phyloP scores from a whole-genome alignment of 768 basidiomycete genomes.

The Clitopilus hobsonii region DNA sequence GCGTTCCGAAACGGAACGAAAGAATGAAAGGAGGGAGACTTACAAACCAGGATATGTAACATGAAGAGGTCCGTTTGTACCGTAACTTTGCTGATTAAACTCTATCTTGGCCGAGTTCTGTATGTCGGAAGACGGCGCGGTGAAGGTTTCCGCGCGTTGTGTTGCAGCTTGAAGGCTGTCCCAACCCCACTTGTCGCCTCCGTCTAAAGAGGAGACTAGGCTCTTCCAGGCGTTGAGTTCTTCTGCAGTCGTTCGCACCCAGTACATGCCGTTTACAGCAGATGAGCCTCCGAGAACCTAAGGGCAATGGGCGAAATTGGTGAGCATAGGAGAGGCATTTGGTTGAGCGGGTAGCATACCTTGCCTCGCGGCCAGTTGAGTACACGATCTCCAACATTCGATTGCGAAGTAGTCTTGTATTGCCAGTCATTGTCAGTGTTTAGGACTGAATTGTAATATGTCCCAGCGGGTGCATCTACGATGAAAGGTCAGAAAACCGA shows the following conservation, averaged over 20 bases:
- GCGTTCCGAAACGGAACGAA: no score
- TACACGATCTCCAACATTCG: constrained; percentile 33
- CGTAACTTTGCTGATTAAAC: constrained; percentile 37
- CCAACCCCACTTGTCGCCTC: constrained; percentile 35
- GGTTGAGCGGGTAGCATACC: constrained; percentile 19
- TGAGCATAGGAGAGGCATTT: not conserved
- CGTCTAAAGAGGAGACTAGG: constrained; percentile 28
- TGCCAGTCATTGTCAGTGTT: constrained; percentile 50
- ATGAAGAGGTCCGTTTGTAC: constrained; percentile 38
- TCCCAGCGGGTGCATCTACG: constrained; percentile 43
- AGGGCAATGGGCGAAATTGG: not conserved
- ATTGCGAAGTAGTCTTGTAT: constrained; percentile 45
- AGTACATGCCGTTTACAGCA: constrained; percentile 68
- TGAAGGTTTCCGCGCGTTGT: constrained; percentile 49
- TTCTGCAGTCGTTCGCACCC: constrained; percentile 45
- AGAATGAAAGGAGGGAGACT: no score
- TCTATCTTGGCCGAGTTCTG: constrained; percentile 33
- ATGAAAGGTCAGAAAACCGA: not conserved
- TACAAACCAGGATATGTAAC: constrained; percentile 19
- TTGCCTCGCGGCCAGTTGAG: constrained; percentile 61
- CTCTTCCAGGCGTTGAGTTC: constrained; percentile 40
- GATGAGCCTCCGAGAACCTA: constrained; percentile 64
- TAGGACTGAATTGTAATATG: constrained; percentile 49
- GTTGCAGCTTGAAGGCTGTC: constrained; percentile 33
- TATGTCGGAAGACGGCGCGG: constrained; percentile 34